phyloP scores from a whole-genome alignment of 1,139 yeast genomes.

The Suhomyces taliae region DNA sequence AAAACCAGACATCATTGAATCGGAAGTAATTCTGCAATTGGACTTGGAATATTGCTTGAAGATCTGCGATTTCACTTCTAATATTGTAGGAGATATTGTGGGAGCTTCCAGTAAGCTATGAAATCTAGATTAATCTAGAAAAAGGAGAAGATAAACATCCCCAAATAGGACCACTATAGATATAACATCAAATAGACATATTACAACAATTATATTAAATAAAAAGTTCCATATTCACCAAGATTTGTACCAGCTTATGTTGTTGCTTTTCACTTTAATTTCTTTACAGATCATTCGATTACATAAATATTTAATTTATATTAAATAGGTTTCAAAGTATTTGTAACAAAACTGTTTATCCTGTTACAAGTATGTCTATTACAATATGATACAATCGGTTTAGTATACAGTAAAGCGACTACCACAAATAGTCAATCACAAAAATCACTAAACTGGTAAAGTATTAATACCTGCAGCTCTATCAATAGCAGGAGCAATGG shows the following conservation, averaged over 20 bases:
- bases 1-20: conserved; percentile 7
- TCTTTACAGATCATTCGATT: too few species aligned
- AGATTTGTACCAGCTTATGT: too few species aligned
- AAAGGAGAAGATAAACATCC: too few species aligned
- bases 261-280: too few species aligned
- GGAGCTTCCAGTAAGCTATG: neutral
- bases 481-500: conserved; percentile 70
- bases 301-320: too few species aligned
- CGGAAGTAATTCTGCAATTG: conserved; percentile 12
- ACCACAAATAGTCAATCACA: neutral
- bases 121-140: neutral
- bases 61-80: conserved; percentile 14
- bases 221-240: too few species aligned
- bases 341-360: too few species aligned
- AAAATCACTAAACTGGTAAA: conserved; percentile 34
- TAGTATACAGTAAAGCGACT: neutral
- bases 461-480: conserved; percentile 48
- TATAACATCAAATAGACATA: neutral
- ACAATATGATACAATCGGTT: conserved; percentile 1
- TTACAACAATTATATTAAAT: too few species aligned
- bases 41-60: conserved; percentile 19
- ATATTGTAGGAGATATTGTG: conserved; percentile 9
- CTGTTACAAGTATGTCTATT: neutral
- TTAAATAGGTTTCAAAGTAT: conserved; percentile 2
- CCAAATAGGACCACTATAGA: too few species aligned